Conservation (phyloP, 2,329 filamentous ascomycete species). For the Fusarium decemcellulare region DNA sequence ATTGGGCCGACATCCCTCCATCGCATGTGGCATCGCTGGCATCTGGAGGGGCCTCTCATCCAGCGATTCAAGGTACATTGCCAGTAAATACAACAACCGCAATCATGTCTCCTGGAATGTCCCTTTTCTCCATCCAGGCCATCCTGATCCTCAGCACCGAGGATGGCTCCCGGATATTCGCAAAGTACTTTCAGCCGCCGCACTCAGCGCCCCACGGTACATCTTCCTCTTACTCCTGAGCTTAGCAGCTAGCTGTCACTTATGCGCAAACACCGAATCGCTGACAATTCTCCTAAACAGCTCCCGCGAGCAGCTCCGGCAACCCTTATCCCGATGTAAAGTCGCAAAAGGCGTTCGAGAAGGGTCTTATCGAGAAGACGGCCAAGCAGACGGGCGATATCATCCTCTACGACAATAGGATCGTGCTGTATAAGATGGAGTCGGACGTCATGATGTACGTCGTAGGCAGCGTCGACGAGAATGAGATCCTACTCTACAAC, state of each 20-base stretch:
- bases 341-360: constrained; percentile 96
- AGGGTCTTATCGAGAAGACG: constrained; percentile 95
- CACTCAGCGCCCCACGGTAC: constrained; percentile 62
- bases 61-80: constrained; percentile 33
- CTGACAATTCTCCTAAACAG: constrained; percentile 46
- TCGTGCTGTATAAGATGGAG: constrained; percentile 98
- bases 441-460: constrained; percentile 97
- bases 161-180: constrained; percentile 91
- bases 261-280: constrained; percentile 41
- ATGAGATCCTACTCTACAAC: constrained; percentile 96
- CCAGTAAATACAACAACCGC: constrained; percentile 27
- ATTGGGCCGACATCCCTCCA: constrained; percentile 45
- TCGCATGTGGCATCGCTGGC: constrained; percentile 46
- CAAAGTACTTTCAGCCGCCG: constrained; percentile 88
- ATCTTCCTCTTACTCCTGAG: constrained; percentile 32
- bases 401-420: constrained; percentile 95
- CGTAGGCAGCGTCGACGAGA: constrained; percentile 92
- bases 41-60: constrained; percentile 49
- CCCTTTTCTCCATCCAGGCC: constrained; percentile 82
- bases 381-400: constrained; percentile 96
- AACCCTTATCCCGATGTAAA: constrained; percentile 91
- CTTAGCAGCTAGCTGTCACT: constrained; percentile 26
- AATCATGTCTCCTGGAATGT: constrained; percentile 80
- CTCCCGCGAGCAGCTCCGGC: constrained; percentile 64
- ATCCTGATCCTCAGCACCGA: constrained; percentile 86